Evolutionary conservation across 257 asterid genomes (phyloP).

Genomic region (Solanum neorickii): DNA sequence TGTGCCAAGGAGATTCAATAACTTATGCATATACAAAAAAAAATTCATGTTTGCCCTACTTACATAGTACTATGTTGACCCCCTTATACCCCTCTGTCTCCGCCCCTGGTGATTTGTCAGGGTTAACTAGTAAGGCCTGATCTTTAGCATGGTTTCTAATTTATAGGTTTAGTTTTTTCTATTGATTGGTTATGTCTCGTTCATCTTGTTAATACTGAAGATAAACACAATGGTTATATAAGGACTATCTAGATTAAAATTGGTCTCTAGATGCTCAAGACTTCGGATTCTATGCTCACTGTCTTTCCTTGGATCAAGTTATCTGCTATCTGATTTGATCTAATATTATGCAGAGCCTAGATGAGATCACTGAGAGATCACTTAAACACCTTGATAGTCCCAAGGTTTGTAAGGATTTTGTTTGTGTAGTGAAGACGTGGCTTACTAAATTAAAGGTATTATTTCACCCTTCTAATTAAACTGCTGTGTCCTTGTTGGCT

Average conservation of each 20-base stretch:
- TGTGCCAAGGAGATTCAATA: not conserved
- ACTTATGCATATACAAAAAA: not conserved
- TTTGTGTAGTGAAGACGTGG: conserved; percentile 67
- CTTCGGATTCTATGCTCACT: not conserved
- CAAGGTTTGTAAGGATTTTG: conserved; percentile 66
- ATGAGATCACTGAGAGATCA: conserved; percentile 75
- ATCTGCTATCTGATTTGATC: not conserved
- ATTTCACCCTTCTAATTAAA: not conserved
- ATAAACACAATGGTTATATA: not conserved
- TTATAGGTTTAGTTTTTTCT: not conserved
- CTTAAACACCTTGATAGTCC: conserved; percentile 58
- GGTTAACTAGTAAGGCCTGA: not conserved
- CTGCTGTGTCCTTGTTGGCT: not conserved
- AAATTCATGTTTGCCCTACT: not conserved
- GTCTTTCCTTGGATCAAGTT: not conserved
- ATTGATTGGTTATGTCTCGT: not conserved
- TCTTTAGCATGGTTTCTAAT: not conserved
- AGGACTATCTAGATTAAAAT: not conserved
- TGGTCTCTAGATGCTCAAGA: not conserved
- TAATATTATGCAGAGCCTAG: conserved; percentile 60
- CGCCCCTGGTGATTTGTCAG: not conserved
- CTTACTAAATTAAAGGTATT: conserved; percentile 70
- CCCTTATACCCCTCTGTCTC: not conserved
- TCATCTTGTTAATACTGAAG: not conserved
- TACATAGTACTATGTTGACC: not conserved